Conservation (phyloP, 192 early-diverging fungal genomes). For the Glomus cerebriforme region DNA sequence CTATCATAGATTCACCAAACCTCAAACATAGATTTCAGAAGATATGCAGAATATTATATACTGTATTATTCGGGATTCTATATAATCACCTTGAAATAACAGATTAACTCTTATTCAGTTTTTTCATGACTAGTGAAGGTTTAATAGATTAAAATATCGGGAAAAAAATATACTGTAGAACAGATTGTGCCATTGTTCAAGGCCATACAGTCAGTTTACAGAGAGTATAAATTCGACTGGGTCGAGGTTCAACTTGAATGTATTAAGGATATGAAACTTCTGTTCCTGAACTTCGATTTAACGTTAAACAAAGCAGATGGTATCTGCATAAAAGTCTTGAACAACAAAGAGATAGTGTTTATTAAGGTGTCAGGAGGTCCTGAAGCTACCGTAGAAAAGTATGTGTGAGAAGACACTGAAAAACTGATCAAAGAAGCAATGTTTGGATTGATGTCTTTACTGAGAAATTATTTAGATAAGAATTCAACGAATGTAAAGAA, state of each 20-base stretch:
- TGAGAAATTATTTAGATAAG: conserved; percentile 29
- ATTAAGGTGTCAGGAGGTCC: background rate
- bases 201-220: conserved; percentile 24
- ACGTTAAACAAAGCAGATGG: conserved; percentile 23
- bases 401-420: background rate
- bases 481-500: background rate
- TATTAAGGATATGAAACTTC: conserved; percentile 13
- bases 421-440: conserved; percentile 23
- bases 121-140: conserved; percentile 22
- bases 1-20: conserved; percentile 1
- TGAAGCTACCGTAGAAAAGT: background rate
- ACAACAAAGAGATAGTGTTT: conserved; percentile 17
- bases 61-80: conserved; percentile 7
- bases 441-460: conserved; percentile 26
- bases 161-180: conserved; percentile 19
- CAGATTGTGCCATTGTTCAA: conserved; percentile 29
- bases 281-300: conserved; percentile 18
- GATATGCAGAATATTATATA: conserved; percentile 13
- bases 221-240: conserved; percentile 26
- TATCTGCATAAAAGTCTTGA: background rate
- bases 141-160: conserved; percentile 7
- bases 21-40: conserved; percentile 19
- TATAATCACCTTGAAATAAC: background rate
- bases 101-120: conserved; percentile 15
- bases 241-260: conserved; percentile 9